These are phyloP conservation scores for Backusella westeae DNA, from an alignment of 192 early-diverging fungal species.

Conservation along the genomic window DNA sequence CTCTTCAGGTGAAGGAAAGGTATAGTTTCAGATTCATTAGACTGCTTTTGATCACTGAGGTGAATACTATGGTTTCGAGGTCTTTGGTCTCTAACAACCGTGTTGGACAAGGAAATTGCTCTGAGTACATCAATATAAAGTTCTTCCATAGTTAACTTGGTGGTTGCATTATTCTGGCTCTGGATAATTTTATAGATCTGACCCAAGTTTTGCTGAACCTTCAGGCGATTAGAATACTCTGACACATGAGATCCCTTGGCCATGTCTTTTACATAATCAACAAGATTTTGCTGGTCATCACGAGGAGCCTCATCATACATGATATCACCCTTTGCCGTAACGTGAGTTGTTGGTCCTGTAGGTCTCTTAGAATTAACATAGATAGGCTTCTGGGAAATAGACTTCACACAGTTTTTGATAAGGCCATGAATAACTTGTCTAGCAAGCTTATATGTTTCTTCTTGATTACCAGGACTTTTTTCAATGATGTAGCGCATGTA, in stretches of 20 bases:
- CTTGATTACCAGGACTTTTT: slow-evolving; percentile 70
- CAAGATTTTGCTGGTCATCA: slow-evolving; percentile 78
- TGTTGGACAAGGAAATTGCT: slow-evolving; percentile 71
- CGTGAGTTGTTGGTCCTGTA: slow-evolving; percentile 75
- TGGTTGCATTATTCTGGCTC: slow-evolving; percentile 68
- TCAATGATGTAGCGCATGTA: slow-evolving; percentile 89
- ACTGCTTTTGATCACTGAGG: slow-evolving; percentile 44
- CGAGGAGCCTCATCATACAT: slow-evolving; percentile 84
- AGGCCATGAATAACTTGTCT: slow-evolving; percentile 77
- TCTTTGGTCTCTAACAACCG: slow-evolving; percentile 59
- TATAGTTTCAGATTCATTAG: slow-evolving; percentile 59
- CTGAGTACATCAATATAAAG: slow-evolving; percentile 70
- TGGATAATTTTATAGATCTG: slow-evolving; percentile 78
- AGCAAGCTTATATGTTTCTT: slow-evolving; percentile 80
- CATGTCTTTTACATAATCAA: slow-evolving; percentile 92
- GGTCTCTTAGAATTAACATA: slow-evolving; percentile 89
- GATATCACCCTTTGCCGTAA: slow-evolving; percentile 82
- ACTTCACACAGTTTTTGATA: slow-evolving; percentile 87
- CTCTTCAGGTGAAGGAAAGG: slow-evolving; percentile 77
- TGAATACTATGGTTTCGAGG: slow-evolving; percentile 47
- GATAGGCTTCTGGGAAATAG: slow-evolving; percentile 69
- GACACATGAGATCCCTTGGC: slow-evolving; percentile 65
- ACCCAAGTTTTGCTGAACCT: slow-evolving; percentile 74
- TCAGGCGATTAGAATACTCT: slow-evolving; percentile 72
- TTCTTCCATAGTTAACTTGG: slow-evolving; percentile 63